Percentiles rank a stretch among this genome's conserved stretches.
These are phyloP conservation scores for Senecio squalidus DNA, from an alignment of 140 eudicot species.

Conservation along the genomic window DNA sequence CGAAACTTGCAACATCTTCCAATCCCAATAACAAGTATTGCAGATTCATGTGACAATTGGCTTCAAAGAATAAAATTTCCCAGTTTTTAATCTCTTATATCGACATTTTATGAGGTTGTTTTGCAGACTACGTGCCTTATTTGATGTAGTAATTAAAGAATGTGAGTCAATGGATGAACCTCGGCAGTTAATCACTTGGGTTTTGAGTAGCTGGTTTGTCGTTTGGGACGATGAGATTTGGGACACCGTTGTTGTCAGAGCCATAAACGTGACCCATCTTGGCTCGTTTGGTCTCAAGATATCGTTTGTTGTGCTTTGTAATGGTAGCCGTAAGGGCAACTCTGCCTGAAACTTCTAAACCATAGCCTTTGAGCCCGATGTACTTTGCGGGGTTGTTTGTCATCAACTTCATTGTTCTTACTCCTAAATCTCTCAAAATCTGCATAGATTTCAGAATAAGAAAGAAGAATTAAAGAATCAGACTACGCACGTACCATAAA, in stretches of 20 bases:
- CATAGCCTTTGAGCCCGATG: conserved; percentile 81
- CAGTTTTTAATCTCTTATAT: neutral
- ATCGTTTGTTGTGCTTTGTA: conserved; percentile 68
- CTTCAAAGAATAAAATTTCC: conserved; percentile 22
- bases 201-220: conserved; percentile 26
- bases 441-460: conserved; percentile 17
- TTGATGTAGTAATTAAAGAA: conserved; percentile 17
- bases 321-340: conserved; percentile 75
- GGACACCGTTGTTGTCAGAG: conserved; percentile 33
- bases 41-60: conserved; percentile 13
- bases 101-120: neutral
- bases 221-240: conserved; percentile 26
- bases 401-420: conserved; percentile 83
- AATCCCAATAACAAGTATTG: conserved; percentile 15
- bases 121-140: neutral
- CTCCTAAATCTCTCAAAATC: conserved; percentile 91
- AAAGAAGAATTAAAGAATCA: neutral
- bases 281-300: conserved; percentile 75
- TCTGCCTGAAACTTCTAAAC: conserved; percentile 71
- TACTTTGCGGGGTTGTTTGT: conserved; percentile 92
- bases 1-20: conserved; percentile 9
- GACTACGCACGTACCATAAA: no score
- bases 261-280: conserved; percentile 90
- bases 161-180: conserved; percentile 23
- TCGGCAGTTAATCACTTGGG: conserved; percentile 14